phyloP scores from a whole-genome alignment of 441 rosid genomes.

The Pelargonium australe region DNA sequence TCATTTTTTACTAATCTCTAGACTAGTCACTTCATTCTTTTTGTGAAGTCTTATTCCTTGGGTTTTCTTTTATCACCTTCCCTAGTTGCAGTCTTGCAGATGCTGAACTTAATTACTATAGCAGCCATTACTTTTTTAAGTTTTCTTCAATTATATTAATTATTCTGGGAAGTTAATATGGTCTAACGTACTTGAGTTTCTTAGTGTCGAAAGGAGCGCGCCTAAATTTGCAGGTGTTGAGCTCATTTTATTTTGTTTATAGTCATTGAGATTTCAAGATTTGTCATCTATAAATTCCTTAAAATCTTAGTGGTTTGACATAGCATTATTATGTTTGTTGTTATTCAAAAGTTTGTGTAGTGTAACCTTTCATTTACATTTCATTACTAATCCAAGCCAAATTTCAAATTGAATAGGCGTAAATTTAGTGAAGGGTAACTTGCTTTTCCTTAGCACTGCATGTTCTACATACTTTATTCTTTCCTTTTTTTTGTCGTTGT shows the following conservation, averaged over 20 bases:
- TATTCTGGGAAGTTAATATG: not conserved
- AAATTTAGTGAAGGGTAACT: not conserved
- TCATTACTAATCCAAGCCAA: not conserved
- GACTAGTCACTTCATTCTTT: not conserved
- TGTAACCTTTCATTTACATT: not conserved
- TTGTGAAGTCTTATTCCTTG: not conserved
- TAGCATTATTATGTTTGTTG: not conserved
- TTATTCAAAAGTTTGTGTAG: not conserved
- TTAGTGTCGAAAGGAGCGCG: not conserved
- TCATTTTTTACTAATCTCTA: not conserved
- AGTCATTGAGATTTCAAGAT: not conserved
- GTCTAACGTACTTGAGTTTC: not conserved
- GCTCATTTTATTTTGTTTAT: not conserved
- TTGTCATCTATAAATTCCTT: not conserved
- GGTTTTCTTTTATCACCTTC: not conserved
- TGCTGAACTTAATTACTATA: not conserved
- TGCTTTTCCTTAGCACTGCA: not conserved
- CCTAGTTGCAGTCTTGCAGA: not conserved
- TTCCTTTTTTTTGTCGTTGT: conserved; percentile 1
- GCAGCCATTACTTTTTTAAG: not conserved
- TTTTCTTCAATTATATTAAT: not conserved
- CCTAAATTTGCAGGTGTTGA: not conserved
- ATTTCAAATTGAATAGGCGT: not conserved
- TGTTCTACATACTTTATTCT: not conserved
- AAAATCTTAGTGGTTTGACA: not conserved